These are phyloP conservation scores for Tetracladium maxilliforme DNA, from an alignment of 2,329 filamentous ascomycete genomes.

Conservation along the genomic window DNA sequence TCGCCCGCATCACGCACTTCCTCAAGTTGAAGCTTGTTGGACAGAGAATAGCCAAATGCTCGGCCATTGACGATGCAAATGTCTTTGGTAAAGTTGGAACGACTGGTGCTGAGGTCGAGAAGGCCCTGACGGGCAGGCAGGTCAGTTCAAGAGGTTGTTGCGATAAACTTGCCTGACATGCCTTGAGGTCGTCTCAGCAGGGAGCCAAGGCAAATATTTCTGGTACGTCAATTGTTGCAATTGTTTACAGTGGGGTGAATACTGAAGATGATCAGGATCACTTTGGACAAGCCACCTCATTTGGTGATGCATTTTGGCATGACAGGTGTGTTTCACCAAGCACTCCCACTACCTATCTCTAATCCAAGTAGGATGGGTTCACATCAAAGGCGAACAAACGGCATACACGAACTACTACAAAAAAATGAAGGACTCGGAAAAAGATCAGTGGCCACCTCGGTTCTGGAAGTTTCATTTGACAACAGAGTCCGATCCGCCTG, in stretches of 20 bases:
- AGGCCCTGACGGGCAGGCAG: slow-evolving; percentile 60
- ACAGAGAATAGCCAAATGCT: slow-evolving; percentile 57
- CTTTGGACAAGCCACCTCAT: slow-evolving; percentile 47
- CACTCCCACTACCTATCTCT: neutral
- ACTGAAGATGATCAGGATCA: neutral
- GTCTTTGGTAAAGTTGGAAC: slow-evolving; percentile 88
- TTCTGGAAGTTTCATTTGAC: slow-evolving; percentile 78
- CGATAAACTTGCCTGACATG: slow-evolving; percentile 88
- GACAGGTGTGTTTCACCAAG: slow-evolving; percentile 27
- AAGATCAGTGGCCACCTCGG: slow-evolving; percentile 69
- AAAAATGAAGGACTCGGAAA: slow-evolving; percentile 27
- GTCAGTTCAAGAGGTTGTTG: slow-evolving; percentile 61
- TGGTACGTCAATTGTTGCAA: slow-evolving; percentile 33
- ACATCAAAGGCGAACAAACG: slow-evolving; percentile 66
- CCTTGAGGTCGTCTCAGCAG: slow-evolving; percentile 44
- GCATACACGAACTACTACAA: slow-evolving; percentile 72
- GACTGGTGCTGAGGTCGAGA: slow-evolving; percentile 57
- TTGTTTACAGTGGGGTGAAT: neutral
- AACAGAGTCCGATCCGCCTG: slow-evolving; percentile 34
- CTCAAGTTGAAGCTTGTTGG: slow-evolving; percentile 73
- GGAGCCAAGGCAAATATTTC: slow-evolving; percentile 94
- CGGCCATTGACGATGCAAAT: slow-evolving; percentile 64
- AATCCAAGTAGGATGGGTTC: slow-evolving; percentile 53
- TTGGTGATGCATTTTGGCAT: slow-evolving; percentile 79
- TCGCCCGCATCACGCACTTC: slow-evolving; percentile 76